A percentile compares a stretch with the other conserved stretches of the same genome.
phyloP scores from a whole-genome alignment of 768 basidiomycete genomes.

The Leccinum olivaceopallidum region DNA sequence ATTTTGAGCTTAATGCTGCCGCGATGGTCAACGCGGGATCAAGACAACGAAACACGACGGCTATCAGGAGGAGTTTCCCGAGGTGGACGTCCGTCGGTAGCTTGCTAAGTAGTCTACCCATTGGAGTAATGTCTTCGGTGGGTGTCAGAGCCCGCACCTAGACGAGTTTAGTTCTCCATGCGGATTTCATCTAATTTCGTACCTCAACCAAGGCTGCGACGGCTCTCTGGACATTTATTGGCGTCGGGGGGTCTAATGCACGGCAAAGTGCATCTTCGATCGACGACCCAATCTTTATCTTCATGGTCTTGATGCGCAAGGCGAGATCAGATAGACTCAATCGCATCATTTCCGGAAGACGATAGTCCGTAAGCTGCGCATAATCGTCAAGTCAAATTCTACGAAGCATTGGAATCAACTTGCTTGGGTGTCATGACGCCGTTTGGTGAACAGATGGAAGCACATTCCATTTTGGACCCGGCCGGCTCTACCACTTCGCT shows the following conservation, averaged over 20 bases:
- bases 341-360: constrained; percentile 93
- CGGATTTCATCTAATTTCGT: constrained; percentile 9
- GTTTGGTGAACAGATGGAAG: constrained; percentile 94
- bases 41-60: constrained; percentile 83
- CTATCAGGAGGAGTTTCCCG: constrained; percentile 87
- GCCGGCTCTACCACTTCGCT: constrained; percentile 87
- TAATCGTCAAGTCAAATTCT: not conserved
- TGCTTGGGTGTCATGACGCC: constrained; percentile 79
- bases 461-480: constrained; percentile 88
- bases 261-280: constrained; percentile 89
- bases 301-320: constrained; percentile 91
- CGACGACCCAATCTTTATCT: constrained; percentile 76
- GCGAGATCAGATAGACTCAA: constrained; percentile 91
- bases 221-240: constrained; percentile 87
- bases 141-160: constrained; percentile 85
- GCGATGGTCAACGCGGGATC: constrained; percentile 98
- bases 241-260: constrained; percentile 86
- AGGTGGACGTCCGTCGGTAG: constrained; percentile 95
- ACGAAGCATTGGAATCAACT: constrained; percentile 10
- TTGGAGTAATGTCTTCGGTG: constrained; percentile 89
- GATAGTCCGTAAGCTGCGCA: constrained; percentile 79
- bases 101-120: constrained; percentile 88
- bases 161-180: constrained; percentile 1
- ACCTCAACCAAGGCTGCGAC: constrained; percentile 91
- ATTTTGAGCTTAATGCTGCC: constrained; percentile 89